These are phyloP conservation scores for Physaria fendleri DNA, from an alignment of 345 rosid genomes.

Conservation along the genomic window DNA sequence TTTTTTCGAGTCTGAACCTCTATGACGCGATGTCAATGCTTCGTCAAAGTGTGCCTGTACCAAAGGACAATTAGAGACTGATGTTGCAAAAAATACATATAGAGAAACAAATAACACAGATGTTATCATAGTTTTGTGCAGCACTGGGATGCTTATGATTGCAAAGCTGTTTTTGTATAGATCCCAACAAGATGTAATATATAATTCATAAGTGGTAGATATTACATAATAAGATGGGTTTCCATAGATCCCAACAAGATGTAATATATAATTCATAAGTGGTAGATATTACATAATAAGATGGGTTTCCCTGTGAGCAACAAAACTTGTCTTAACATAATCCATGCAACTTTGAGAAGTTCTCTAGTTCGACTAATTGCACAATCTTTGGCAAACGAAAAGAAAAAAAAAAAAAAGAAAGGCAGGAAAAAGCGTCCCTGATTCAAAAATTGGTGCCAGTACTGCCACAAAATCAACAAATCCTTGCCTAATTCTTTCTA, in stretches of 20 bases:
- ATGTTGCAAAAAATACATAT: not conserved
- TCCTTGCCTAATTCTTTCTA: not conserved
- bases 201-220: not conserved
- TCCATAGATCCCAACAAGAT: not conserved
- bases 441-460: not conserved
- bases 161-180: not conserved
- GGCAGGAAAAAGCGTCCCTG: not conserved
- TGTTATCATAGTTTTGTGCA: not conserved
- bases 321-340: not conserved
- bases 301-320: not conserved
- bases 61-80: constrained; percentile 21
- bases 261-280: constrained; percentile 1
- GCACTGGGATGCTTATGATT: not conserved
- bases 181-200: not conserved
- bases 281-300: not conserved
- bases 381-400: not conserved
- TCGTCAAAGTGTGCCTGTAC: constrained; percentile 91
- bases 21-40: constrained; percentile 70
- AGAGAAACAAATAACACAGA: not conserved
- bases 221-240: not conserved
- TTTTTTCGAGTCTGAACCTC: constrained; percentile 69
- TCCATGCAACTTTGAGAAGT: not conserved
- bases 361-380: not conserved
- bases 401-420: not conserved
- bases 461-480: not conserved